Evolutionary conservation across 257 asterid species (phyloP), one percentile per base, ranked within the genome.

Genomic region (Phtheirospermum japonicum): DNA sequence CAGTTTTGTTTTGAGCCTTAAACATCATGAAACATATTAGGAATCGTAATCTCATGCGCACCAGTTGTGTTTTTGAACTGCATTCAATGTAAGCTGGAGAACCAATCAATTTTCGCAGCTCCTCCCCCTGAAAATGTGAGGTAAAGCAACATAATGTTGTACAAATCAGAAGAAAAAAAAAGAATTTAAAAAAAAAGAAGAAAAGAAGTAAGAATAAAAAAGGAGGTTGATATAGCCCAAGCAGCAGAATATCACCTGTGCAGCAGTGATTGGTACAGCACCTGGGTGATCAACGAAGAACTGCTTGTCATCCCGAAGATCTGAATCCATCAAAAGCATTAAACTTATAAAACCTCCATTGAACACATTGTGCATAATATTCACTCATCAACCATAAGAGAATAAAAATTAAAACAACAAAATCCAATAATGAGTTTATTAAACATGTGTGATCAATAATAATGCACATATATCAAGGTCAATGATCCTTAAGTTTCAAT

Each of bases 241-340:
- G 68, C 51, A 40, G 28, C 30, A 57, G 17, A 55, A 18, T 50
- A 37, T 79, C 73, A 85, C 98, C 88, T 91, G 98, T 61, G 94
- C 95, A 50, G 85, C 71, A 61, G 95, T 72, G 67, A 91, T 91
- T 64, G 96, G 95, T 59, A 84, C 95, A 62, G 98, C 84, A 51
- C 96, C 98, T 62, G 98, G 95, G 76, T 91, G 98, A 80, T 91
- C 89, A 36, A 73, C 43, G 18, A 91, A 85, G 88, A 85, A 91
- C 52, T 88, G 85, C 83, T 89, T 79, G 73, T 92, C 98, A 76
- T 88, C 98, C 66, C 98, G 94, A 80, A 92, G 98, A 82, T 92
- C 98, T 92, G 88, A 66, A 70, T 64, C 11, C 69, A 76, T 26
- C 37, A 59, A 61, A 43, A 61, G 55, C 13, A 10, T 48, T 45